phyloP scores from a whole-genome alignment of 2,329 filamentous ascomycete genomes.

The Nakataea oryzae region DNA sequence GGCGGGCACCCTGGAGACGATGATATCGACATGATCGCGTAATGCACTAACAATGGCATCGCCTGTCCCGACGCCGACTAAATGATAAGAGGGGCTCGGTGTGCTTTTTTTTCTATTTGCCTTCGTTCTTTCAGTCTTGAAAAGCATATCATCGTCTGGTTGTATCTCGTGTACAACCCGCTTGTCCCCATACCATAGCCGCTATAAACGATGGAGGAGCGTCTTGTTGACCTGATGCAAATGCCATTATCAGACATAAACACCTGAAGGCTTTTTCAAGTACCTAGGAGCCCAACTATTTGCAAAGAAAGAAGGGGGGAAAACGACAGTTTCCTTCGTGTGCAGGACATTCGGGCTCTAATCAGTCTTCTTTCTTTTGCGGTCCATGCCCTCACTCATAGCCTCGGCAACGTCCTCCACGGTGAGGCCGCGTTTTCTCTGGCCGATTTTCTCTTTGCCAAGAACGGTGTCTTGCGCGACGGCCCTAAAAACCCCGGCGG shows the following conservation, averaged over 20 bases:
- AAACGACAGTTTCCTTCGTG: too few relatives aligned
- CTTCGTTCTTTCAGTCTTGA: background rate
- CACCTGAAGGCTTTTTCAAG: background rate
- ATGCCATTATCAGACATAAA: background rate
- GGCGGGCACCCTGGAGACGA: conserved; percentile 25
- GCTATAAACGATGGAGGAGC: background rate
- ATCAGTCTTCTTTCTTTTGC: conserved; percentile 13
- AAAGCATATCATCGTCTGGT: background rate
- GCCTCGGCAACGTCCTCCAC: conserved; percentile 24
- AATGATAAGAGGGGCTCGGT: background rate
- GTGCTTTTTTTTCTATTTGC: background rate
- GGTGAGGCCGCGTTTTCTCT: conserved; percentile 43
- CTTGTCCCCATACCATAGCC: background rate
- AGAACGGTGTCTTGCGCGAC: conserved; percentile 53
- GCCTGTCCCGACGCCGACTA: too few relatives aligned
- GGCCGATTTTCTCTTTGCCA: conserved; percentile 46
- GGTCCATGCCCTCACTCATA: conserved; percentile 13
- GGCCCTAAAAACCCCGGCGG: conserved; percentile 49
- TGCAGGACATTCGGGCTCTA: conserved; percentile 2
- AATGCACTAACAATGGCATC: background rate
- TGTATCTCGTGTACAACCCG: background rate
- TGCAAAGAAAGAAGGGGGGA: too few relatives aligned
- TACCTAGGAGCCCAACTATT: background rate
- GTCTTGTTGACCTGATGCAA: background rate
- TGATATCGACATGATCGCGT: conserved; percentile 18